A percentile compares a stretch with the other conserved stretches of the same genome.
phyloP scores from a whole-genome alignment of 805 yeast species.

The Candida golubevii region DNA sequence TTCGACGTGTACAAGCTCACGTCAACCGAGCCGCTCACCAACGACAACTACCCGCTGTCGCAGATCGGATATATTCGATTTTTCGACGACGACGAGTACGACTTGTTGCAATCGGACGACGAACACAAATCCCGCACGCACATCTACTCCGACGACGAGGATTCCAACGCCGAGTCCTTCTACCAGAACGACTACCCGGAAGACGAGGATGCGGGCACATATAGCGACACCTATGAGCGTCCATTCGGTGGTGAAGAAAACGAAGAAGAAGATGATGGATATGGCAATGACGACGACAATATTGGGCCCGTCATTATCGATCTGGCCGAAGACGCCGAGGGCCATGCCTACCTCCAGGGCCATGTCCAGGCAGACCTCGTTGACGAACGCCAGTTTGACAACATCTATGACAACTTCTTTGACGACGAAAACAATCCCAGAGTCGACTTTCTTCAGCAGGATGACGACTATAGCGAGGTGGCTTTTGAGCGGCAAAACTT shows the following conservation, averaged over 20 bases:
- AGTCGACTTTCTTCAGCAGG: slow-evolving; percentile 21
- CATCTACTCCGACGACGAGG: slow-evolving; percentile 64
- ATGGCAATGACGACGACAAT: slow-evolving; percentile 15
- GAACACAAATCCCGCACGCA: slow-evolving; percentile 26
- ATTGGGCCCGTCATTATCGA: slow-evolving; percentile 13
- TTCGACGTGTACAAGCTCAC: slow-evolving; percentile 70
- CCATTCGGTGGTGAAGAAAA: neutral
- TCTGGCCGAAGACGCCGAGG: slow-evolving; percentile 12
- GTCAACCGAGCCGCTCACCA: slow-evolving; percentile 29
- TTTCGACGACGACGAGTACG: slow-evolving; percentile 52
- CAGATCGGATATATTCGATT: slow-evolving; percentile 51
- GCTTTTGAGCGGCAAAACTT: slow-evolving; percentile 45
- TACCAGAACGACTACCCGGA: slow-evolving; percentile 94
- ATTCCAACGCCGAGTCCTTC: slow-evolving; percentile 86
- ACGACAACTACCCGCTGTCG: slow-evolving; percentile 47
- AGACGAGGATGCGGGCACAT: slow-evolving; percentile 65
- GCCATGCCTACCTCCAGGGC: slow-evolving; percentile 16
- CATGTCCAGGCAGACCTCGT: slow-evolving; percentile 18
- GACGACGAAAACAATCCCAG: slow-evolving; percentile 34
- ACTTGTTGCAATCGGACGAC: slow-evolving; percentile 33
- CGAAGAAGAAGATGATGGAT: slow-evolving; percentile 16
- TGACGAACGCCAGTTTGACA: slow-evolving; percentile 16
- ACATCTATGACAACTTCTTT: slow-evolving; percentile 20
- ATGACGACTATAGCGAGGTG: slow-evolving; percentile 9
- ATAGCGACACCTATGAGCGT: slow-evolving; percentile 15